phyloP scores from a whole-genome alignment of 495 filamentous ascomycete species.

The Xylaria castorea region DNA sequence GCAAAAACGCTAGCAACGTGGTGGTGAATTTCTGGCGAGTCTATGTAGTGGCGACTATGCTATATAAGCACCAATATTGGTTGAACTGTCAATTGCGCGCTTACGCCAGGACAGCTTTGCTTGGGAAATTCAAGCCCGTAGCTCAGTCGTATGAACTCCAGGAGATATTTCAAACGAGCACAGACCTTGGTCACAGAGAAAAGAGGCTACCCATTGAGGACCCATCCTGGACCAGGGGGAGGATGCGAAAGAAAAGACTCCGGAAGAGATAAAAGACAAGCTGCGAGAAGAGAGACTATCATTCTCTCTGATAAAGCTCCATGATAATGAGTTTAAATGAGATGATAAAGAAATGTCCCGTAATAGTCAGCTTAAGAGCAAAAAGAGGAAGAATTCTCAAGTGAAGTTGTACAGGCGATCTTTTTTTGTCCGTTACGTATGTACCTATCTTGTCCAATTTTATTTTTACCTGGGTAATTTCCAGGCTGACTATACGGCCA shows the following conservation, averaged over 20 bases:
- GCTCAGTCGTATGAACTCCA: not conserved
- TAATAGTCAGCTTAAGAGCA: not conserved
- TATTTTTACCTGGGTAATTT: not conserved
- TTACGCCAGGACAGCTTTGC: constrained; percentile 2
- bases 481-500: not conserved
- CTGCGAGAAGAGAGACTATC: not conserved
- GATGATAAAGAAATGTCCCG: not conserved
- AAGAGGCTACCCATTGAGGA: not conserved
- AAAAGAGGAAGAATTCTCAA: constrained; percentile 1
- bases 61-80: constrained; percentile 5
- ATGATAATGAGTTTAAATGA: not conserved
- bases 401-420: not conserved
- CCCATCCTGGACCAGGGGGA: not conserved
- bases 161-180: not conserved
- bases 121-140: constrained; percentile 9
- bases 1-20: not conserved
- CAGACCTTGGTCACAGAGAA: not conserved
- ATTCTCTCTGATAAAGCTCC: not conserved
- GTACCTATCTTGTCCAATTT: not conserved
- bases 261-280: not conserved
- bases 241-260: not conserved
- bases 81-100: not conserved
- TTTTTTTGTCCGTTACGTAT: not conserved
- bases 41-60: not conserved
- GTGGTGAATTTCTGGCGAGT: not conserved